Percentiles rank a stretch among this genome's conserved stretches.
Evolutionary conservation across 345 rosid species (phyloP).

Genomic region (Pistacia atlantica): DNA sequence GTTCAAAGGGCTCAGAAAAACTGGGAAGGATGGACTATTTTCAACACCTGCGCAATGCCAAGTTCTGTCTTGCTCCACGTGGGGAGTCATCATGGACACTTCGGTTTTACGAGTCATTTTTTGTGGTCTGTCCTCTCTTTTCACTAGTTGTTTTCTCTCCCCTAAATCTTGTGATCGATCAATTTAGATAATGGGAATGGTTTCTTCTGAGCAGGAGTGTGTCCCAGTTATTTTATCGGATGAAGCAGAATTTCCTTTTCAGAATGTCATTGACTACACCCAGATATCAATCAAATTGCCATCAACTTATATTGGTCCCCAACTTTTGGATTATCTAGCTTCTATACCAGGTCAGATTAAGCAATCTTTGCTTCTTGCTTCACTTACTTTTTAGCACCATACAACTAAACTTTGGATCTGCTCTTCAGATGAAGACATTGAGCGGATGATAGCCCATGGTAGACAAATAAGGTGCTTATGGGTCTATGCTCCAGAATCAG

Average conservation of each 20-base stretch:
- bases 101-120: conserved; percentile 89
- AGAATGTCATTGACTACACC: conserved; percentile 80
- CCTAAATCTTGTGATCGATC: neutral
- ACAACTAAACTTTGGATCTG: conserved; percentile 8
- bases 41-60: conserved; percentile 85
- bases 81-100: conserved; percentile 99
- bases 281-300: conserved; percentile 96
- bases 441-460: conserved; percentile 72
- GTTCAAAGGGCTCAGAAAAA: conserved; percentile 88
- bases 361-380: conserved; percentile 5
- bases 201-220: conserved; percentile 69
- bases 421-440: conserved; percentile 58
- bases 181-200: neutral
- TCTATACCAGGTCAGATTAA: conserved; percentile 62
- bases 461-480: conserved; percentile 75
- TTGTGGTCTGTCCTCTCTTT: conserved; percentile 61
- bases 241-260: conserved; percentile 87
- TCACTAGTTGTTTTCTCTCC: neutral
- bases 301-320: conserved; percentile 68
- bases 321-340: conserved; percentile 80
- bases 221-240: conserved; percentile 94
- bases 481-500: conserved; percentile 70
- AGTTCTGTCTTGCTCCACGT: conserved; percentile 96
- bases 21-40: conserved; percentile 81
- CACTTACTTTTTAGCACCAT: neutral